These are phyloP conservation scores for Bonia amplexicaulis DNA, from an alignment of 176 grass and related monocot species.

Conservation along the genomic window DNA sequence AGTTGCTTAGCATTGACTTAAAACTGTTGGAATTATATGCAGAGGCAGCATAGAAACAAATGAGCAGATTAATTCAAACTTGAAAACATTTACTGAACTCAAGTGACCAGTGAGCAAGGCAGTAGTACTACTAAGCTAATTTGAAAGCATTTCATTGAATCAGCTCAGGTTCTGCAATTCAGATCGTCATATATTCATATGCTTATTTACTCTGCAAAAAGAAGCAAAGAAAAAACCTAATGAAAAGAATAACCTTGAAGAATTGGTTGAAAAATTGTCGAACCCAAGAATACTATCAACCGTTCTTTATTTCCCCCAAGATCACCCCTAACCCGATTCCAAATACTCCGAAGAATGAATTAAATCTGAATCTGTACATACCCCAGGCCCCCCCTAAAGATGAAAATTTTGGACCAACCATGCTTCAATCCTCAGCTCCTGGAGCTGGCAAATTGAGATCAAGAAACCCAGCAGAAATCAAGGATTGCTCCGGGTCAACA, in stretches of 20 bases:
- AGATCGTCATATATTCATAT: neutral
- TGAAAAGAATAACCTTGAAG: neutral
- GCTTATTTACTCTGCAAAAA: constrained; percentile 26
- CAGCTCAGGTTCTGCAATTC: neutral
- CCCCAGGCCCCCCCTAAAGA: neutral
- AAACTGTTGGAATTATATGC: neutral
- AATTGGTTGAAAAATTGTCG: neutral
- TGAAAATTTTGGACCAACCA: neutral
- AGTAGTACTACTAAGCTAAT: neutral
- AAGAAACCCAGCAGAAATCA: constrained; percentile 18
- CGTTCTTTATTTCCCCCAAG: constrained; percentile 3
- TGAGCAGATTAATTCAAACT: neutral
- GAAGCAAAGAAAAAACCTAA: neutral
- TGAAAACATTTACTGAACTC: neutral
- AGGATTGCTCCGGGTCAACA: neutral
- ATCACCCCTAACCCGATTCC: constrained; percentile 23
- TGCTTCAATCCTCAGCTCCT: constrained; percentile 32
- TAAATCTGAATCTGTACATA: constrained; percentile 34
- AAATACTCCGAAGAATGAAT: constrained; percentile 26
- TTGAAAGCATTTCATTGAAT: neutral
- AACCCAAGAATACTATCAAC: neutral
- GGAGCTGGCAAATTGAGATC: constrained; percentile 72
- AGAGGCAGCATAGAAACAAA: constrained; percentile 4
- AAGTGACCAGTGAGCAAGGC: constrained; percentile 7
- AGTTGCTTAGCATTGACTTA: neutral